Evolutionary conservation across 352 stramenopile genomes (phyloP).

Genomic region (Phytopythium helicoides): DNA sequence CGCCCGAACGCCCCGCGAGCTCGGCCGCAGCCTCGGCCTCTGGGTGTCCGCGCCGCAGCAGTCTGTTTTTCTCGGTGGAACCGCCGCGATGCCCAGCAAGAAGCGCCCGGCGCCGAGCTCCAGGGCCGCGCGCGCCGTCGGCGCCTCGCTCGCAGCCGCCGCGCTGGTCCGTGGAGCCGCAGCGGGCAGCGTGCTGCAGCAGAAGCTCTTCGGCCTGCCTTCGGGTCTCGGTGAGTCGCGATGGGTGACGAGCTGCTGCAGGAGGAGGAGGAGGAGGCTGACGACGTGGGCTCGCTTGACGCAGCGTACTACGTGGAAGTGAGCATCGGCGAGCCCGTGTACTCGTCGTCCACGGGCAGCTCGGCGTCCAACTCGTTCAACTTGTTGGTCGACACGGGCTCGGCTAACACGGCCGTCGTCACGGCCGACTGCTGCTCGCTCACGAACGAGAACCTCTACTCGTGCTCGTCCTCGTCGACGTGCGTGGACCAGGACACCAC

Average conservation of each 20-base stretch:
- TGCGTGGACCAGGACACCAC: slow-evolving; percentile 36
- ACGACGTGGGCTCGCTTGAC: too few species aligned
- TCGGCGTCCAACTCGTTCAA: slow-evolving; percentile 52
- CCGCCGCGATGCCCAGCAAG: neutral
- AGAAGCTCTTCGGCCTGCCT: slow-evolving; percentile 69
- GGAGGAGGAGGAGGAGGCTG: too few species aligned
- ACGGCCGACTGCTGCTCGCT: slow-evolving; percentile 71
- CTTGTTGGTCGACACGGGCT: slow-evolving; percentile 76
- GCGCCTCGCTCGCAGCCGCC: neutral
- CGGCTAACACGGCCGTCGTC: slow-evolving; percentile 76
- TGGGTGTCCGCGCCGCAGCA: too few species aligned
- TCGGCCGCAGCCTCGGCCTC: neutral
- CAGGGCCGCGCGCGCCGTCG: neutral
- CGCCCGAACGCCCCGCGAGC: neutral
- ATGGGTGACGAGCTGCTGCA: neutral
- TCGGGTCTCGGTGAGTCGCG: slow-evolving; percentile 46
- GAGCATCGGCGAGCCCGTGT: slow-evolving; percentile 41
- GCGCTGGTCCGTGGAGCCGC: neutral
- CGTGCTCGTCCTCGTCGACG: slow-evolving; percentile 58
- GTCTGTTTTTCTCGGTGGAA: neutral
- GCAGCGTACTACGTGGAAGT: slow-evolving; percentile 55
- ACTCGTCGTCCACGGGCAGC: slow-evolving; percentile 25
- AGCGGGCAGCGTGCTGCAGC: slow-evolving; percentile 39
- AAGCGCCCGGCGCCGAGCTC: slow-evolving; percentile 1
- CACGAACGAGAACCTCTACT: slow-evolving; percentile 63